A percentile compares a stretch with the other conserved stretches of the same genome.
Conservation (phyloP, 176 grass and related monocot species). For the Bromus sterilis region DNA sequence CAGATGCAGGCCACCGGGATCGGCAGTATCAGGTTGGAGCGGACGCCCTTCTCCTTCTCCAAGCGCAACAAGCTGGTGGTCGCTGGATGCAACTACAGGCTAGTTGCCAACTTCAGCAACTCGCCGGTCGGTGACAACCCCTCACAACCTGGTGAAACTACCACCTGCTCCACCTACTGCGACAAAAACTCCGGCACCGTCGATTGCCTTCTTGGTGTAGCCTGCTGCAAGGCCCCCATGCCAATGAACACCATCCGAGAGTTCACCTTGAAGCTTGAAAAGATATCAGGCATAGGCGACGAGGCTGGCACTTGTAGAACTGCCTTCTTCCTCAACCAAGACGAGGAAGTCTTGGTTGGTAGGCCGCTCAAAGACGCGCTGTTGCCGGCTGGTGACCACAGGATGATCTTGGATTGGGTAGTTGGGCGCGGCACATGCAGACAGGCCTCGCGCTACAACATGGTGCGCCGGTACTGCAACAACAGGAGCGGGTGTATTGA, state of each 20-base stretch:
- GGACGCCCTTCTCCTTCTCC: slow-evolving; percentile 29
- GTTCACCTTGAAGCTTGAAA: not conserved
- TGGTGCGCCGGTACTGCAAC: not conserved
- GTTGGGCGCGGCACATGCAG: not conserved
- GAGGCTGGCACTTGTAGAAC: slow-evolving; percentile 12
- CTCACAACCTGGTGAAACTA: no score
- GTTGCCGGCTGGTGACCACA: not conserved
- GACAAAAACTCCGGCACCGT: fast-evolving
- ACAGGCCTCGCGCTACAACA: not conserved
- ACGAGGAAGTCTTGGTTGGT: not conserved
- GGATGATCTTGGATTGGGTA: slow-evolving; percentile 39
- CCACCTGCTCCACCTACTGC: not conserved
- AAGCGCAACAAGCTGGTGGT: not conserved
- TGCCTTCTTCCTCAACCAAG: slow-evolving; percentile 10
- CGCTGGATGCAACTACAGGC: not conserved
- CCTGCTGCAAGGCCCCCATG: not conserved
- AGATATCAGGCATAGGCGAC: not conserved
- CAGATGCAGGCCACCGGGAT: not conserved
- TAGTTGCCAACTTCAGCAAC: not conserved
- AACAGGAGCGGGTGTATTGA: slow-evolving; percentile 8
- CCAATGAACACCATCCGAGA: not conserved
- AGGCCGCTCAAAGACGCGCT: not conserved
- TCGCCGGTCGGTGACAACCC: fast-evolving
- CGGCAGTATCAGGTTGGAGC: not conserved
- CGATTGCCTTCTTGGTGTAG: not conserved